Evolutionary conservation across 768 basidiomycete species (phyloP).

Genomic region (Xanthoconium purpureum): DNA sequence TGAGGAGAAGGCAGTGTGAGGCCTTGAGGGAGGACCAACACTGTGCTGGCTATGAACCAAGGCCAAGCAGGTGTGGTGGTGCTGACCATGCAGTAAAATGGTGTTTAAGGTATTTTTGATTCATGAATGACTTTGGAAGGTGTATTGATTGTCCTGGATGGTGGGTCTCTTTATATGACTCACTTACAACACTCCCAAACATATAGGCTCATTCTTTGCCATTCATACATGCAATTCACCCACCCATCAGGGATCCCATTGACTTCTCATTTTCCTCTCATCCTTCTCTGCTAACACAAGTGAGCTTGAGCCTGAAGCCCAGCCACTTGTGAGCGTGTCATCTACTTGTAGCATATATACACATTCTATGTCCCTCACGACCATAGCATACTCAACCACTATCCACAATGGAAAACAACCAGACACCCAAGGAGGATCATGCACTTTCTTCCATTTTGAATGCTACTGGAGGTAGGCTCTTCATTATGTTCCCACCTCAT

Average conservation of each 20-base stretch:
- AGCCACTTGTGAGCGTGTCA: not conserved
- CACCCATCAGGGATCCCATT: slow-evolving; percentile 14
- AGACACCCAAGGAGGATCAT: slow-evolving; percentile 15
- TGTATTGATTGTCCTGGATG: not conserved
- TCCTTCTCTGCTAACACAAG: too few species aligned
- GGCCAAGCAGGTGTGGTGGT: not conserved
- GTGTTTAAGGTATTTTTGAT: not conserved
- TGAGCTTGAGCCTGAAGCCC: not conserved
- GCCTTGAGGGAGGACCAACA: not conserved
- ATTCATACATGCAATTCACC: slow-evolving; percentile 11
- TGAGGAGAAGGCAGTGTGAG: not conserved
- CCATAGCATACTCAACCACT: not conserved
- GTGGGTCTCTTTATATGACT: not conserved
- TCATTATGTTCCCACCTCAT: slow-evolving; percentile 11
- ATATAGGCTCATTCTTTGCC: not conserved
- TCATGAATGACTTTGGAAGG: slow-evolving; percentile 2
- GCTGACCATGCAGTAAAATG: not conserved
- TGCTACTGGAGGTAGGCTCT: slow-evolving; percentile 27
- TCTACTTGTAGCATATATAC: slow-evolving; percentile 3
- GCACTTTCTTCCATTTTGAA: slow-evolving; percentile 6
- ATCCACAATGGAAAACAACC: slow-evolving; percentile 27
- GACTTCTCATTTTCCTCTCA: not conserved
- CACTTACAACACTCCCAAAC: not conserved
- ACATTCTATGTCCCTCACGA: not conserved
- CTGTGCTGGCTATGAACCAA: not conserved